Base-by-base conservation (phyloP, 202 grass and related monocot genomes). In the Schoenoplectus triqueter region DNA sequence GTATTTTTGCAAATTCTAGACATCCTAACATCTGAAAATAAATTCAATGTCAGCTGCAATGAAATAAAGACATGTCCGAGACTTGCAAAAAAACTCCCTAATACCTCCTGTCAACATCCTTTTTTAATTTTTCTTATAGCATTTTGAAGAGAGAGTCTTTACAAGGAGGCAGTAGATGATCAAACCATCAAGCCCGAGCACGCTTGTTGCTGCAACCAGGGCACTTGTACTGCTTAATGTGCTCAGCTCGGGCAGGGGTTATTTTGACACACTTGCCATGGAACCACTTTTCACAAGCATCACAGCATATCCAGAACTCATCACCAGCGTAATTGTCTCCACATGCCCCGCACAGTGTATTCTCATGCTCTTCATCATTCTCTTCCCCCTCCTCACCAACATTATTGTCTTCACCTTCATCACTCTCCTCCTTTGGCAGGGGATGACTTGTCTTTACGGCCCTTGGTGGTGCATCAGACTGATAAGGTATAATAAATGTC, bases 221-320 rank as follows among this genome's bases (percentile, higher is more conserved):
- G 82, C 97, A 99, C 68, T 99, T 99, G 82, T 99, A 99, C 69
- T 96, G 93, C 87, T 99, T 99, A 87, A 99, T 99, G 84, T 99
- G 96, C 87, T 99, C 96, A n/a, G 96, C 96, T 45, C 94, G 93
- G 64, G 93, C 96, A 22, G 96, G 93, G 17, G 96, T 99, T 71
- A 99, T 99, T 86, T 89, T 96, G 41, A 99, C 96, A 57, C 96
- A 99, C 80, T 96, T 99, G 10, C 96, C 96, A 84, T 99, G 93
- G 87, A 96, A 99, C 96, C 96, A 99, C 84, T 91, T 95, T 60
- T 99, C 96, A 1, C 97, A 99, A 55, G 89, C 82, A 85, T 99
- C 97, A 74, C 97, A 99, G 42, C 97, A 99, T 74, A 99, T 99
- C 97, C 97, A 99, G 77, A 99, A 99, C 80, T 99, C 93, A 66